Base-by-base conservation (phyloP, 2,329 filamentous ascomycete species). In the Colletotrichum sp. region DNA sequence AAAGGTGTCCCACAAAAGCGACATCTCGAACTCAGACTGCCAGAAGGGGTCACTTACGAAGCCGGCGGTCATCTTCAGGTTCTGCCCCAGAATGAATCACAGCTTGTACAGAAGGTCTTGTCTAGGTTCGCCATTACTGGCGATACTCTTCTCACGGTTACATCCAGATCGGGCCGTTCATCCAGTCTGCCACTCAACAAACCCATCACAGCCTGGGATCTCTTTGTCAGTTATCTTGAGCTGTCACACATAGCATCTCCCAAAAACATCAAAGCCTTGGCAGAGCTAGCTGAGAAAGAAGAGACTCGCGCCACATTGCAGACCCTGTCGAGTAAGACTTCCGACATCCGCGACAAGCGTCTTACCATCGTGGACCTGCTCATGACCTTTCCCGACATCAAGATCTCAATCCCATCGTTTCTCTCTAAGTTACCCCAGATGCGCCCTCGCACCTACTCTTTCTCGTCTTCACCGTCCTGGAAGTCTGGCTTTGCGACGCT, bases 401-500 rank as follows among this genome's bases (percentile, higher is more conserved):
- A 59, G 27, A 12, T 59, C 5, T n/a, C 24, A n/a, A 4, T 59
- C 18, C 6, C 27, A 13, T 29, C 16, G 5, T 59, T 59, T 34
- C 55, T 59, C 55, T 31, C 31, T 9, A 59, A 34, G 55, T 8
- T 59, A 16, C 29, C 18, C 12, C 55, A n/a, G 24, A 66, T 55
- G 31, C 38, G 16, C 9, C 34, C 38, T 36, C 29, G 38, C n/a
- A 66, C 47, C 38, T 66, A 24, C 77, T 94, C 92, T 36, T 95
- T 96, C 79, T 95, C 93, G 1, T 95, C 93, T 0, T 94, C 93
- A 0, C 93, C 93, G 0, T 86, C 94, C 0, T 86, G 85, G 75
- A 87, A 92, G 75, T 86, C 89, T 0, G 84, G 83, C 13, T 86
- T 86, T 71, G 88, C 89, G 65, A 92, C 92, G 0, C 87, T 96